Evolutionary conservation across 805 yeast genomes (phyloP).

Genomic region (Saccharomycopsis sp.): DNA sequence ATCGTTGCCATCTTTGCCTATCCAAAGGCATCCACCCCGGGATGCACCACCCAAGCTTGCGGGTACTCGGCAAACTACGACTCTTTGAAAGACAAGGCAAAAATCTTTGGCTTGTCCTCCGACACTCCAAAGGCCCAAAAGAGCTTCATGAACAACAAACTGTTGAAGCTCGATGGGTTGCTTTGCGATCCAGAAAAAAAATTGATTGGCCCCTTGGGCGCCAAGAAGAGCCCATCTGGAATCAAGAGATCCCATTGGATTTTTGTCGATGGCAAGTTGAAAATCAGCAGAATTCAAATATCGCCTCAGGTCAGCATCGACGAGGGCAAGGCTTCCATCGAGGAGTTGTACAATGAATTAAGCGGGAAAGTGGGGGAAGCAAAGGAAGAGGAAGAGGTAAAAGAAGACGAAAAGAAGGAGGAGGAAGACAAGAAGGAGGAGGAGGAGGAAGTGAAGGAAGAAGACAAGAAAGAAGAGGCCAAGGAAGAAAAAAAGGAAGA

Average conservation of each 20-base stretch:
- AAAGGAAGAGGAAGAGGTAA: neutral
- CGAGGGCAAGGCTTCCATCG: constrained; percentile 50
- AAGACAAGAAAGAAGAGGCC: no score
- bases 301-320: constrained; percentile 49
- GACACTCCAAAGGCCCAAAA: constrained; percentile 76
- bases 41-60: constrained; percentile 91
- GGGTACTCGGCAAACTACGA: constrained; percentile 69
- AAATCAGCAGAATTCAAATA: constrained; percentile 31
- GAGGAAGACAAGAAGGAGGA: no score
- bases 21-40: constrained; percentile 91
- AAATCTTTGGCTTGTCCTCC: constrained; percentile 74
- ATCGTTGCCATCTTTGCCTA: constrained; percentile 61
- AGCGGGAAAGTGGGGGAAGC: neutral
- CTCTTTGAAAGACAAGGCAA: constrained; percentile 43
- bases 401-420: no score
- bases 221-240: constrained; percentile 69
- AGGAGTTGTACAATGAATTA: constrained; percentile 30
- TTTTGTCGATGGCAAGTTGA: constrained; percentile 66
- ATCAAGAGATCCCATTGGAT: constrained; percentile 89
- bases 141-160: constrained; percentile 63
- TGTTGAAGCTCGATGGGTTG: constrained; percentile 55
- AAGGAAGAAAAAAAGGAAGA: no score
- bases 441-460: no score
- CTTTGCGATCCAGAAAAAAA: constrained; percentile 67
- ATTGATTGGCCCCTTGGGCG: constrained; percentile 70